phyloP scores from a whole-genome alignment of 2,329 filamentous ascomycete species.

The Phoma sp. region DNA sequence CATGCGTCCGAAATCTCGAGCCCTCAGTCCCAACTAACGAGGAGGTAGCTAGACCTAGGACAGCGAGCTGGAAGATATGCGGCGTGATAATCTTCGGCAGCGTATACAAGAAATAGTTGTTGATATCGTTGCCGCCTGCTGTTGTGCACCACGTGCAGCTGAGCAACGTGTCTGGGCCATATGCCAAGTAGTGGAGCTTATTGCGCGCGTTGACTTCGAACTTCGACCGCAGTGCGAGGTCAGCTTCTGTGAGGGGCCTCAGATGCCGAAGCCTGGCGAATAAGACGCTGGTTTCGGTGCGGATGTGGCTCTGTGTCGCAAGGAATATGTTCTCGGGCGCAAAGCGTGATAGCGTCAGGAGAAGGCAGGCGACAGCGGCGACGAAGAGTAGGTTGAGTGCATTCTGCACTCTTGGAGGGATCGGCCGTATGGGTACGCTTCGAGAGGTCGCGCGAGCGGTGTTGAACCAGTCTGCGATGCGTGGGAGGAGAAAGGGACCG shows the following conservation, averaged over 20 bases:
- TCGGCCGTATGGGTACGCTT: conserved; percentile 60
- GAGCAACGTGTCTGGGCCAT: conserved; percentile 74
- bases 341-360: conserved; percentile 70
- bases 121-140: conserved; percentile 64
- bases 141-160: conserved; percentile 80
- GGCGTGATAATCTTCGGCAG: conserved; percentile 74
- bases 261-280: conserved; percentile 74
- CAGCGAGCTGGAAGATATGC: conserved; percentile 78
- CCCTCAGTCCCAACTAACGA: conserved; percentile 68
- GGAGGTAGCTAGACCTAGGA: conserved; percentile 77
- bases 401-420: conserved; percentile 61
- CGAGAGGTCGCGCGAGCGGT: conserved; percentile 51
- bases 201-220: conserved; percentile 68
- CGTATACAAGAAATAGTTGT: conserved; percentile 79
- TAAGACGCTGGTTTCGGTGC: conserved; percentile 82
- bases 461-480: conserved; percentile 69
- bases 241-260: conserved; percentile 63
- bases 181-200: conserved; percentile 81
- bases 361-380: conserved; percentile 59
- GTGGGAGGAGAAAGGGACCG: conserved; percentile 74
- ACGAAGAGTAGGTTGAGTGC: conserved; percentile 66
- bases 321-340: conserved; percentile 82
- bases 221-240: conserved; percentile 69
- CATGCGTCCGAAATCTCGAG: conserved; percentile 71
- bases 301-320: conserved; percentile 78